Evolutionary conservation across 257 asterid species (phyloP).

Genomic region (Lycium barbarum): DNA sequence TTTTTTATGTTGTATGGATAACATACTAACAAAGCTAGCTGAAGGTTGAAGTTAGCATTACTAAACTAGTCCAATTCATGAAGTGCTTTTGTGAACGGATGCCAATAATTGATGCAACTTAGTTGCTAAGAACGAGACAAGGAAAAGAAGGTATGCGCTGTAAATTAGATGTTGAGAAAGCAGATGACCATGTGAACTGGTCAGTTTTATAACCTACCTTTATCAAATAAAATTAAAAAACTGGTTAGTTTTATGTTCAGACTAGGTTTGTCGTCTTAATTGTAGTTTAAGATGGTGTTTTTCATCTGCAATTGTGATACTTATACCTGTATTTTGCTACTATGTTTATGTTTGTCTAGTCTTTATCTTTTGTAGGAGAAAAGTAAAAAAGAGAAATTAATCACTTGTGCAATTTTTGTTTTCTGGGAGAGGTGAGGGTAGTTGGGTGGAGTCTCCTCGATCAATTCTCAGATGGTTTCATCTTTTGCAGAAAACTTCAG

Average conservation of each 20-base stretch:
- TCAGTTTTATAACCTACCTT: no score
- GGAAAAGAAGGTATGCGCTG: neutral
- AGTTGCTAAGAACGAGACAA: neutral
- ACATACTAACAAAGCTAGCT: neutral
- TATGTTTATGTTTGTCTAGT: neutral
- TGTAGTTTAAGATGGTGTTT: neutral
- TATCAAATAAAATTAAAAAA: no score
- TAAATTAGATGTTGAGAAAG: conserved; percentile 9
- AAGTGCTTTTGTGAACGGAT: neutral
- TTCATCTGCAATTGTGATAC: neutral
- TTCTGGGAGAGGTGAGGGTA: neutral
- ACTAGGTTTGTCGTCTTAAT: neutral
- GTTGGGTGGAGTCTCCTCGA: conserved; percentile 14
- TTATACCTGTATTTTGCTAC: neutral
- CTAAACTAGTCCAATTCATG: neutral
- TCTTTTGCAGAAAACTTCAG: conserved; percentile 76
- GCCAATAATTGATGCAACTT: neutral
- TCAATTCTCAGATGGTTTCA: neutral
- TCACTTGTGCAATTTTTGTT: conserved; percentile 11
- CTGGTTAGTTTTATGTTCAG: neutral
- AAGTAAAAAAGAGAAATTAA: neutral
- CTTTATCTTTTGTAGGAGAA: neutral
- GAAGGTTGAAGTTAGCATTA: neutral
- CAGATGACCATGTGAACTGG: neutral
- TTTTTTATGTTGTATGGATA: neutral